Evolutionary conservation across 192 early-diverging fungal species (phyloP).

Genomic region (Ambispora gerdemannii): DNA sequence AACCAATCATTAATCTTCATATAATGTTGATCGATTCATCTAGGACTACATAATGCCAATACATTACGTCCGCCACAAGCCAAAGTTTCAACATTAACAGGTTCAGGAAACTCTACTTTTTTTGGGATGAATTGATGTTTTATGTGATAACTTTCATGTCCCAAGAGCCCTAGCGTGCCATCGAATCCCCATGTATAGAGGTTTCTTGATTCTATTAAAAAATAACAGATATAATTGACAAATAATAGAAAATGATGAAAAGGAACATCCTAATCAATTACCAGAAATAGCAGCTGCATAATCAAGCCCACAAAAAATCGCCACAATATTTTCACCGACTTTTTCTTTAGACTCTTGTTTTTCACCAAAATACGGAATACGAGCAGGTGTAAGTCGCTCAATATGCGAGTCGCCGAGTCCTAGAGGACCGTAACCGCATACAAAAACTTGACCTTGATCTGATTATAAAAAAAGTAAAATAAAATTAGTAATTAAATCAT

Average conservation of each 20-base stretch:
- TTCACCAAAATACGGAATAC: constrained; percentile 39
- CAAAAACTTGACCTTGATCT: constrained; percentile 55
- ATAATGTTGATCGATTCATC: neutral
- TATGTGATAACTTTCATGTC: neutral
- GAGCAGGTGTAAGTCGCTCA: constrained; percentile 46
- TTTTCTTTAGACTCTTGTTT: too few relatives aligned
- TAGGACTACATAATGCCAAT: neutral
- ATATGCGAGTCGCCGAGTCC: constrained; percentile 48
- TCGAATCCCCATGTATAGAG: neutral
- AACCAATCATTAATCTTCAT: too few relatives aligned
- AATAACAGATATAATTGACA: too few relatives aligned
- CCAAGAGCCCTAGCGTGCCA: neutral
- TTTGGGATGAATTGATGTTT: neutral
- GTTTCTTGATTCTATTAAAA: neutral
- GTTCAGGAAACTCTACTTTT: neutral
- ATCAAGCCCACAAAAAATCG: constrained; percentile 51
- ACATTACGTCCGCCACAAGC: neutral
- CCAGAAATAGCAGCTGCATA: constrained; percentile 55
- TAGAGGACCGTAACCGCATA: constrained; percentile 67
- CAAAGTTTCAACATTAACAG: neutral
- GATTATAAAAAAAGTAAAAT: constrained; percentile 31
- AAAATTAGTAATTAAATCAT: constrained; percentile 3
- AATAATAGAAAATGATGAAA: too few relatives aligned
- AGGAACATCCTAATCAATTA: constrained; percentile 25
- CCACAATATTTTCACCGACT: constrained; percentile 53